Evolutionary conservation across 164 flowering plant genomes (phyloP).

Genomic region (Vitis riparia): DNA sequence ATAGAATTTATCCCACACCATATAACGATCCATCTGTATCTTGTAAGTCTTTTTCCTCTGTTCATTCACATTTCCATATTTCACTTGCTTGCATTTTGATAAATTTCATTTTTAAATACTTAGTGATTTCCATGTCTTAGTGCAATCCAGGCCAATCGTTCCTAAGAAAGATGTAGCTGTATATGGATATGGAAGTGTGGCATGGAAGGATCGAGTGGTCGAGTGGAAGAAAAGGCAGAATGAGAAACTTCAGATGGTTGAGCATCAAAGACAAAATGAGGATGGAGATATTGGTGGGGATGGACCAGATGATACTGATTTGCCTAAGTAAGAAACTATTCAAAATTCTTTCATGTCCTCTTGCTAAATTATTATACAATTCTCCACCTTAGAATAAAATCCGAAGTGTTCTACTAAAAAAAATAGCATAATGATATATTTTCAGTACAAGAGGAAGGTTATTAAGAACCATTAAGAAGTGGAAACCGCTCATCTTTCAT

Average conservation of each 20-base stretch:
- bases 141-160: slow-evolving; percentile 26
- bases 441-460: too few species aligned
- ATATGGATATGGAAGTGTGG: slow-evolving; percentile 60
- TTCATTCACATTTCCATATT: background rate
- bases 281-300: slow-evolving; percentile 43
- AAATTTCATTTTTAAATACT: background rate
- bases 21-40: background rate
- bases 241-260: slow-evolving; percentile 32
- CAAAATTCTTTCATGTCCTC: background rate
- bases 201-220: slow-evolving; percentile 65
- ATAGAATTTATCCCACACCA: slow-evolving; percentile 2
- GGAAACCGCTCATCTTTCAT: too few species aligned
- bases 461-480: too few species aligned
- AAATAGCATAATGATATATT: background rate
- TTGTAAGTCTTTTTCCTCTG: slow-evolving; percentile 11
- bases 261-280: slow-evolving; percentile 25
- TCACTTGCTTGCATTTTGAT: background rate
- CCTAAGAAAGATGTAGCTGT: slow-evolving; percentile 27
- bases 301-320: slow-evolving; percentile 33
- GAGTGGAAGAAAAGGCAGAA: slow-evolving; percentile 61
- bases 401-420: background rate
- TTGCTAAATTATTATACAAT: background rate
- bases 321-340: slow-evolving; percentile 22
- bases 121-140: slow-evolving; percentile 9
- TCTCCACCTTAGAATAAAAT: background rate